Evolutionary conservation across 345 rosid genomes (phyloP).

Genomic region (Populus euphratica): DNA sequence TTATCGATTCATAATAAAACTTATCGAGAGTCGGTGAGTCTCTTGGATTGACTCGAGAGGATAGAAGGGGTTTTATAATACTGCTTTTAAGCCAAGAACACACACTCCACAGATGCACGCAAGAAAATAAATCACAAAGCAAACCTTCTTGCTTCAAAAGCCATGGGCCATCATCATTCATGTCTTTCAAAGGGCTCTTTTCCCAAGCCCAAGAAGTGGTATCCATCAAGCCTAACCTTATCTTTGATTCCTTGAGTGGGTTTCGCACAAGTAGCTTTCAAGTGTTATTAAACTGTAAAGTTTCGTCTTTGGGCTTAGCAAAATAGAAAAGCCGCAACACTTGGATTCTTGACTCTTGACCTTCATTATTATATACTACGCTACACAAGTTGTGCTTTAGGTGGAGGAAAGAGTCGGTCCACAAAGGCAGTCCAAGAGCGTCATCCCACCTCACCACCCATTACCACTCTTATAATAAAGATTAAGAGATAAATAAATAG

Average conservation of each 20-base stretch:
- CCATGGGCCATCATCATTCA: too few species aligned
- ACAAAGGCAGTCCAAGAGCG: neutral
- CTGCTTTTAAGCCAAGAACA: too few species aligned
- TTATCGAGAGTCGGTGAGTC: too few species aligned
- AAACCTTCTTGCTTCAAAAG: too few species aligned
- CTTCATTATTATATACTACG: neutral
- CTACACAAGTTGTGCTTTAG: neutral
- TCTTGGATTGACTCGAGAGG: too few species aligned
- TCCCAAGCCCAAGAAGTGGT: neutral
- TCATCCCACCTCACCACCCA: neutral
- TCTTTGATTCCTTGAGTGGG: neutral
- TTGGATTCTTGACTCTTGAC: constrained; percentile 1
- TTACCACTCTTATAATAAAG: neutral
- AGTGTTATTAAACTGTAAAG: neutral
- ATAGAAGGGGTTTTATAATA: too few species aligned
- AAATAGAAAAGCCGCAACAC: constrained; percentile 1
- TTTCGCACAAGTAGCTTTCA: too few species aligned
- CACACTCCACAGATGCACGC: too few species aligned
- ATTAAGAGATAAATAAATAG: neutral
- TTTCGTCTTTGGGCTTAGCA: neutral
- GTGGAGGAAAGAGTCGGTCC: neutral
- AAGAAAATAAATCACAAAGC: too few species aligned
- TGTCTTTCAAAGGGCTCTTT: too few species aligned
- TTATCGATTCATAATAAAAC: too few species aligned
- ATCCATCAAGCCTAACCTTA: neutral